Evolutionary conservation across 352 stramenopile species (phyloP), one percentile per base, ranked within the genome.

Genomic region (Globisporangium splendens): DNA sequence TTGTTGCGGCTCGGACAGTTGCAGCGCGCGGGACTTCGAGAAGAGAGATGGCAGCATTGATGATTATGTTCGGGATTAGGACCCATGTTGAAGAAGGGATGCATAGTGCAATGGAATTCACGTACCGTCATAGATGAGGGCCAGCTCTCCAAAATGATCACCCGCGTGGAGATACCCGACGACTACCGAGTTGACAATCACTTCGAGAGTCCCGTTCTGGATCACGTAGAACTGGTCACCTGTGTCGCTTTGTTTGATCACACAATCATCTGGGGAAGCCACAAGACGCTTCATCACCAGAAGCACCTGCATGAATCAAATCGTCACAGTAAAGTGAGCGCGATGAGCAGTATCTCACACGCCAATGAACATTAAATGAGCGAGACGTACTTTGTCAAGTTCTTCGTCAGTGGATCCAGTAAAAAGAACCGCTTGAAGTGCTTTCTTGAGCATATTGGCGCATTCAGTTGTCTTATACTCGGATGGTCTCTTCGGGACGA

Each of bases 221-320:
- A 91, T 65, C 39, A 91, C 79, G 73, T 98, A 98, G 54, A 98
- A 98, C 61, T 93, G 77, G 68, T 98, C 88, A 46, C 93, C 95
- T 0, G 87, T 71, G 58, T 96, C 90, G 12, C 93, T 91, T 63
- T 98, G 91, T 50, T 84, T 92, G 60, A 98, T 98, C 46, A 98
- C 95, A 5, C 84, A 75, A 21, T 98, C 80, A 33, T 88, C 89
- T 0, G 68, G 59, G 1, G 75, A 63, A 1, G 87, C 69, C 11
- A 69, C 61, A 22, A 91, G 64, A 12, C 74, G 65, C 56, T 91
- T 83, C 77, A 97, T 96, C 52, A 93, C 79, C 33, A 88, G 71
- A 7, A 97, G 61, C 2, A 94, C 80, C 71, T 93, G 47, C 14
- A 35, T 35, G 28, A 35, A 35, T 35, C 28, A 35, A 35, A 35